Conservation (phyloP, 106 monocot genomes). For the Phalaenopsis equestris region DNA sequence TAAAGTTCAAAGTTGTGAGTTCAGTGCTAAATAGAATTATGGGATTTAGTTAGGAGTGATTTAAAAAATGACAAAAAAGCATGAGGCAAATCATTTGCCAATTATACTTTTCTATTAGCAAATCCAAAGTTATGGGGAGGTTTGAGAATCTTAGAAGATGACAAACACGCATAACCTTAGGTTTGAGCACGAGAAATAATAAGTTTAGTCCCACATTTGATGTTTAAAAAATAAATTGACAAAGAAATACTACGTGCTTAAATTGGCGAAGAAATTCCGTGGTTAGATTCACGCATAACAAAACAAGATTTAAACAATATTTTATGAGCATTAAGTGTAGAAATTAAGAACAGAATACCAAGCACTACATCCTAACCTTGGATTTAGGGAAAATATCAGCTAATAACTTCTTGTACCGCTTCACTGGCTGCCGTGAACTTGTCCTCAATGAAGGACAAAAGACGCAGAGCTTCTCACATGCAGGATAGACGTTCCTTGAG, state of each 20-base stretch:
- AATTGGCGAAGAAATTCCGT: no score
- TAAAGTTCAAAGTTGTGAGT: not conserved
- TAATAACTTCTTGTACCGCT: slow-evolving; percentile 25
- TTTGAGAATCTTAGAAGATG: not conserved
- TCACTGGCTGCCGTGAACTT: slow-evolving; percentile 32
- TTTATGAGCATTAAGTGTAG: not conserved
- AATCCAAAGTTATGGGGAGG: not conserved
- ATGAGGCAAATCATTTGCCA: not conserved
- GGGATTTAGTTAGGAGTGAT: no score
- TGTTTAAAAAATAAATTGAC: not conserved
- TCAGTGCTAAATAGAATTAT: not conserved
- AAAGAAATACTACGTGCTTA: not conserved
- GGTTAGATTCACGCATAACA: not conserved
- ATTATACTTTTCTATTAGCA: not conserved
- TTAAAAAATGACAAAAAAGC: no score
- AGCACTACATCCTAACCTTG: slow-evolving; percentile 4
- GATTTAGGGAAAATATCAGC: slow-evolving; percentile 20
- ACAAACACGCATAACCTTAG: not conserved
- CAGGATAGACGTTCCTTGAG: slow-evolving; percentile 13
- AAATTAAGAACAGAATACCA: not conserved
- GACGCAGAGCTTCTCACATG: slow-evolving; percentile 19
- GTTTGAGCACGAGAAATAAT: not conserved
- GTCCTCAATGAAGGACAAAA: slow-evolving; percentile 23
- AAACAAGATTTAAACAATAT: not conserved
- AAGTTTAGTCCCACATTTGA: not conserved